Conservation (phyloP, 768 basidiomycete species). For the Podaxis rugospora region DNA sequence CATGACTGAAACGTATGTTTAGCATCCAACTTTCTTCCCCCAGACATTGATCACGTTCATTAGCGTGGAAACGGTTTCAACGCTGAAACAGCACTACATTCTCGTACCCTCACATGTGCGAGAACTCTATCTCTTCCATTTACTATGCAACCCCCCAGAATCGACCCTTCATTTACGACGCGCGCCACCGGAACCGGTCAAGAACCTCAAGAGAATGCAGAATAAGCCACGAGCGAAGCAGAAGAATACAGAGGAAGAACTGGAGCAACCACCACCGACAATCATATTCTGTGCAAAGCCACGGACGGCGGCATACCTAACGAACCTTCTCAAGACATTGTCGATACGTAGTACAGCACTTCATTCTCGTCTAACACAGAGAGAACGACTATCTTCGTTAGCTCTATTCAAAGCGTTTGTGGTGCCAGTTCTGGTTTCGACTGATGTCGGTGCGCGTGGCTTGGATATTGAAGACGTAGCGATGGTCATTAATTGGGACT, state of each 20-base stretch:
- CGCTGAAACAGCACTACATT: conserved; percentile 83
- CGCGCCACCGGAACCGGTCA: conserved; percentile 49
- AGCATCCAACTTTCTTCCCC: neutral
- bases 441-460: conserved; percentile 93
- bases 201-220: conserved; percentile 25
- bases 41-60: neutral
- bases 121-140: conserved; percentile 85
- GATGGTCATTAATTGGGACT: conserved; percentile 96
- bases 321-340: conserved; percentile 70
- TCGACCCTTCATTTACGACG: conserved; percentile 66
- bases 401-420: conserved; percentile 80
- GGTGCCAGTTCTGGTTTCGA: conserved; percentile 89
- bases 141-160: conserved; percentile 86
- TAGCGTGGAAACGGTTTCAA: conserved; percentile 87
- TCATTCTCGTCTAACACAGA: conserved; percentile 91
- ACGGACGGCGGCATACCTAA: conserved; percentile 87
- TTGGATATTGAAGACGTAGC: conserved; percentile 96
- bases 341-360: conserved; percentile 83
- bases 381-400: conserved; percentile 81
- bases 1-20: conserved; percentile 58
- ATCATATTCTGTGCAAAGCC: conserved; percentile 91
- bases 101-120: conserved; percentile 94
- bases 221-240: conserved; percentile 25
- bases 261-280: conserved; percentile 84
- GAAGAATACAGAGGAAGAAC: conserved; percentile 43